Conservation (phyloP, 148 eudicot genomes). For the Salicornia ramosissima region DNA sequence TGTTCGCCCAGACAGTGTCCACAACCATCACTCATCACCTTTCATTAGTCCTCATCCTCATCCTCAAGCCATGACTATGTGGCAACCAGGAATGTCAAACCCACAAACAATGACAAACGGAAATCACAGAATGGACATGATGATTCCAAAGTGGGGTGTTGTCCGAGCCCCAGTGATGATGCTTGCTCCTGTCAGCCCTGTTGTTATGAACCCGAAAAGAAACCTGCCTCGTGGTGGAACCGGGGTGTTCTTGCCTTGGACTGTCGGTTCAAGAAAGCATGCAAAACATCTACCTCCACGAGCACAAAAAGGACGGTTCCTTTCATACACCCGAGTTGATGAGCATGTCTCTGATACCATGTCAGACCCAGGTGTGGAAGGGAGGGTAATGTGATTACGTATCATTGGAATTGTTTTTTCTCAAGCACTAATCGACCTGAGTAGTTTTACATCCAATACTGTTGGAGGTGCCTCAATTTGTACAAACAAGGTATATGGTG, state of each 20-base stretch:
- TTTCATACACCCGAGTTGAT: slow-evolving; percentile 41
- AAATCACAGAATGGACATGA: slow-evolving; percentile 28
- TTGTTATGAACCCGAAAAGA: slow-evolving; percentile 46
- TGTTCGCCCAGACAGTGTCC: slow-evolving; percentile 49
- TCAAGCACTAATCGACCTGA: slow-evolving; percentile 11
- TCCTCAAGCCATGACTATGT: slow-evolving; percentile 49
- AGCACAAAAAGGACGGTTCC: slow-evolving; percentile 59
- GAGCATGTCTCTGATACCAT: slow-evolving; percentile 34
- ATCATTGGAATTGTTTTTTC: slow-evolving; percentile 8
- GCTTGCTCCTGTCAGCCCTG: slow-evolving; percentile 59
- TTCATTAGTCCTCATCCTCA: slow-evolving; percentile 36
- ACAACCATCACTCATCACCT: slow-evolving; percentile 26
- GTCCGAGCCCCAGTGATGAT: slow-evolving; percentile 56
- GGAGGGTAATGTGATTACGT: slow-evolving; percentile 27
- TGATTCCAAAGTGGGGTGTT: slow-evolving; percentile 72
- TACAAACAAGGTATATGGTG: slow-evolving; percentile 30
- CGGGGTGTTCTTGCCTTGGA: slow-evolving; percentile 96
- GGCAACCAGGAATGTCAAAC: slow-evolving; percentile 66
- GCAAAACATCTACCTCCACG: slow-evolving; percentile 87
- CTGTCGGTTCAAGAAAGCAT: slow-evolving; percentile 51
- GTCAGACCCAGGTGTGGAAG: slow-evolving; percentile 51
- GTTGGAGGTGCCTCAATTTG: slow-evolving; percentile 20
- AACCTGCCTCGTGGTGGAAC: slow-evolving; percentile 58
- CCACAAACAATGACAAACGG: slow-evolving; percentile 40
- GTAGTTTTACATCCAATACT: slow-evolving; percentile 28